Evolutionary conservation across 768 basidiomycete species (phyloP).

Genomic region (Amanita brunnescens): DNA sequence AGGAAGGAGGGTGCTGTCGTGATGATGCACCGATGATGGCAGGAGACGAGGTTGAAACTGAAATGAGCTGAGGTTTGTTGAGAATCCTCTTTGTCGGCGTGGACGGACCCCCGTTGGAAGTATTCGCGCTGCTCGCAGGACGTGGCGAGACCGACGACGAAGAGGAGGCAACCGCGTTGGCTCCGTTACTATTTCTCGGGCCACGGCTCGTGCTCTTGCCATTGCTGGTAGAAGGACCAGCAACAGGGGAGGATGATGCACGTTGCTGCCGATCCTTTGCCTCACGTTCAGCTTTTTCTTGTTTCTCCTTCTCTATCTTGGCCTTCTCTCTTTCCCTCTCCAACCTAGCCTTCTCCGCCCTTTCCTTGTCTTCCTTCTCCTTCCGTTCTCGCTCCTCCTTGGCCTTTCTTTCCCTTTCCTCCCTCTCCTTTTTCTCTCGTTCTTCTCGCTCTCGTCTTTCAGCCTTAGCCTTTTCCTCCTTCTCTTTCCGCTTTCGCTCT

Average conservation of each 20-base stretch:
- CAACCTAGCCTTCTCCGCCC: conserved; percentile 31
- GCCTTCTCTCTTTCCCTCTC: conserved; percentile 22
- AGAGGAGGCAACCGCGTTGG: conserved; percentile 34
- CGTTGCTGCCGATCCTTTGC: conserved; percentile 20
- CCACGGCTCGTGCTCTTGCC: conserved; percentile 35
- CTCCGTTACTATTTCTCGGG: conserved; percentile 16
- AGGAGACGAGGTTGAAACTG: conserved; percentile 15
- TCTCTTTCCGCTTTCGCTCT: conserved; percentile 65
- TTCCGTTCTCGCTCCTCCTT: conserved; percentile 47
- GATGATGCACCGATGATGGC: conserved; percentile 21
- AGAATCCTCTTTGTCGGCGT: conserved; percentile 51
- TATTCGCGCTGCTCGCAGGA: conserved; percentile 26
- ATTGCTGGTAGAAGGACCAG: conserved; percentile 14
- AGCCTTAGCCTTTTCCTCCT: conserved; percentile 60
- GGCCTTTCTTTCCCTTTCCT: conserved; percentile 56
- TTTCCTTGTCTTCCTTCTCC: conserved; percentile 34
- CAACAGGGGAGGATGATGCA: conserved; percentile 39
- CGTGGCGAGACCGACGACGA: conserved; percentile 30
- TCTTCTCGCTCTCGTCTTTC: conserved; percentile 70
- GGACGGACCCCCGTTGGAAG: conserved; percentile 23
- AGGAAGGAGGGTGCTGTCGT: conserved; percentile 18
- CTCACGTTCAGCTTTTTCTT: conserved; percentile 20
- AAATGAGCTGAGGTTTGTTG: conserved; percentile 33
- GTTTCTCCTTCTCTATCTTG: conserved; percentile 24
- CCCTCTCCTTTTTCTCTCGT: conserved; percentile 59